phyloP scores from a whole-genome alignment of 768 basidiomycete species.

The Phlebiopsis gigantea region DNA sequence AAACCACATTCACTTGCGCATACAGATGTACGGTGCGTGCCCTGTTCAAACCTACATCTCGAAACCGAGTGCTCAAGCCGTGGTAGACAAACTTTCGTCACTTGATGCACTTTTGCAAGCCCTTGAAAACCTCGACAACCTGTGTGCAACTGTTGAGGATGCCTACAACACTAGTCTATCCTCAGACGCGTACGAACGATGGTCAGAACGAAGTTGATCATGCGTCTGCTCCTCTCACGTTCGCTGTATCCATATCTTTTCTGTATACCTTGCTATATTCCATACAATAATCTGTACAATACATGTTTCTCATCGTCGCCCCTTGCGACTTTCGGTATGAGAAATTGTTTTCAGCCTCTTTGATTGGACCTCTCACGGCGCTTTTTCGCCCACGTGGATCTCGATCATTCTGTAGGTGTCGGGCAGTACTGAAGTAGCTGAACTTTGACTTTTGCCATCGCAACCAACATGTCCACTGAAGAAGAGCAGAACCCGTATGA shows the following conservation, averaged over 20 bases:
- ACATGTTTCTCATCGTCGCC: background rate
- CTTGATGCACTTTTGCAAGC: conserved; percentile 74
- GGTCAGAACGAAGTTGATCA: conserved; percentile 60
- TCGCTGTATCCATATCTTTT: background rate
- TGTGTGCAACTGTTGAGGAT: conserved; percentile 68
- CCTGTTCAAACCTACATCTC: background rate
- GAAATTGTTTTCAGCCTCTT: background rate
- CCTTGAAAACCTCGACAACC: conserved; percentile 68
- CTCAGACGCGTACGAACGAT: conserved; percentile 51
- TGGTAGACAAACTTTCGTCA: conserved; percentile 80
- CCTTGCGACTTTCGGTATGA: background rate
- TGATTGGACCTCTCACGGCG: background rate
- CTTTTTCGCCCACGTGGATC: background rate
- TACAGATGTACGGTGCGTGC: conserved; percentile 96
- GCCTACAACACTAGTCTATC: conserved; percentile 58
- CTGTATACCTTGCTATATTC: background rate
- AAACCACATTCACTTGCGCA: conserved; percentile 92
- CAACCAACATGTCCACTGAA: conserved; percentile 29
- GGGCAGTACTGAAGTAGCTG: background rate
- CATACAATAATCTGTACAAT: background rate
- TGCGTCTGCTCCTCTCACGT: background rate
- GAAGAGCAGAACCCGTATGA: conserved; percentile 73
- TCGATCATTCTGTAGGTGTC: background rate
- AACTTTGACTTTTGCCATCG: background rate
- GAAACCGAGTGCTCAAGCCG: background rate